Conservation (phyloP, 2,329 filamentous ascomycete species). For the Aspergillus proliferans region DNA sequence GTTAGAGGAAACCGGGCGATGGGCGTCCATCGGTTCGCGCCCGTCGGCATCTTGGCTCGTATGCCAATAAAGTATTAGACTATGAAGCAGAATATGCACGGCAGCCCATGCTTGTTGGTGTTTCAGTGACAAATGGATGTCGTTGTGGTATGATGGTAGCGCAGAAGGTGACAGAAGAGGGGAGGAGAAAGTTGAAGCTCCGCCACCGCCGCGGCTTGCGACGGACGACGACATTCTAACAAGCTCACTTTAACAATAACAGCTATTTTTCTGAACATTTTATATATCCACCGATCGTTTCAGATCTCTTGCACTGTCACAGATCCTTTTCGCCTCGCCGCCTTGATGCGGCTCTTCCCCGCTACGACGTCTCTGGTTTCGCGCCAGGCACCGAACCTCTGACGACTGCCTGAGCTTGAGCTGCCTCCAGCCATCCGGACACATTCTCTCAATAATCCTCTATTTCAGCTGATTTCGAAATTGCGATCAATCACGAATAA, state of each 20-base stretch:
- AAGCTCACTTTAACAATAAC: no score
- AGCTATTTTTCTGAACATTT: background rate
- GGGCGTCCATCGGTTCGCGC: slow-evolving; percentile 13
- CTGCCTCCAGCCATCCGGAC: no score
- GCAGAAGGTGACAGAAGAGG: no score
- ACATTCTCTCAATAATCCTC: background rate
- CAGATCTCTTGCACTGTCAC: no score
- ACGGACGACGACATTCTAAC: no score
- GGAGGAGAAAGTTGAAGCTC: no score
- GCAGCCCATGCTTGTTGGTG: background rate
- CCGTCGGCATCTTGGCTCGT: slow-evolving; percentile 1
- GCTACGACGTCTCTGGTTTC: slow-evolving; percentile 10
- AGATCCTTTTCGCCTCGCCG: slow-evolving; percentile 3
- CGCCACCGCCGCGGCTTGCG: no score
- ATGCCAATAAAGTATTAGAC: background rate
- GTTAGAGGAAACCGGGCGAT: slow-evolving; percentile 18
- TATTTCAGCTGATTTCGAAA: background rate
- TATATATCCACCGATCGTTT: background rate
- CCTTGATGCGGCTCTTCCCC: slow-evolving; percentile 19
- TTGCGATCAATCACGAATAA: slow-evolving; percentile 9
- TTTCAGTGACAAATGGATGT: no score
- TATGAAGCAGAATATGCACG: background rate
- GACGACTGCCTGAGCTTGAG: background rate
- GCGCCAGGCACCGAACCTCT: slow-evolving; percentile 10
- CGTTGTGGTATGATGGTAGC: no score